Conservation (phyloP, 2,329 filamentous ascomycete species). For the Ceratocystis alfenasii region DNA sequence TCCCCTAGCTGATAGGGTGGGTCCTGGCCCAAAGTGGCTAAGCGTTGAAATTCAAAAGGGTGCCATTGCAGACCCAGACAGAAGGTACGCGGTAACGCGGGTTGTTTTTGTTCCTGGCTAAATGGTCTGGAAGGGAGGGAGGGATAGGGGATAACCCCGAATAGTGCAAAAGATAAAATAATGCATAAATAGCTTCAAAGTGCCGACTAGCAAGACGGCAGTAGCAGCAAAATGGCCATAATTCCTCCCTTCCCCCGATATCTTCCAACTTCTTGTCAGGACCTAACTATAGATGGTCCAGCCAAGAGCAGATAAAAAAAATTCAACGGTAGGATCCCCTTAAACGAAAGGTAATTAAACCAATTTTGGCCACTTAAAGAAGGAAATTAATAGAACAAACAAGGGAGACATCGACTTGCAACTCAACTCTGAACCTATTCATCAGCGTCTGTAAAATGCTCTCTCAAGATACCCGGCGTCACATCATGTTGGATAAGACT, state of each 20-base stretch:
- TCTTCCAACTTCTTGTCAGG: neutral
- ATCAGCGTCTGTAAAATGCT: neutral
- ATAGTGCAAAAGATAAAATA: constrained; percentile 7
- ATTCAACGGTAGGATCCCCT: neutral
- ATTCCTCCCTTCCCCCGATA: neutral
- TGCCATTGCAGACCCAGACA: constrained; percentile 4
- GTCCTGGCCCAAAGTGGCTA: constrained; percentile 6
- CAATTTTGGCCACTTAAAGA: neutral
- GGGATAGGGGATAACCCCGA: neutral
- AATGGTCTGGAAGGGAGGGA: neutral
- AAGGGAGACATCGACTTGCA: neutral
- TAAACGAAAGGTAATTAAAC: neutral
- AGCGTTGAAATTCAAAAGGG: constrained; percentile 3
- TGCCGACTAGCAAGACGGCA: no score
- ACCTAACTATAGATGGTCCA: neutral
- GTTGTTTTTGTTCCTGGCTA: constrained; percentile 3
- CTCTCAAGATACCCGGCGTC: neutral
- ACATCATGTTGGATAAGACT: neutral
- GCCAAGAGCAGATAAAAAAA: neutral
- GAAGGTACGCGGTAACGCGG: constrained; percentile 3
- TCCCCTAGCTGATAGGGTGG: neutral
- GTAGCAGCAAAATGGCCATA: neutral
- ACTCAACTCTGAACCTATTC: neutral
- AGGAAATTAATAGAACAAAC: neutral
- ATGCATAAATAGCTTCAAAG: constrained; percentile 7